These are phyloP conservation scores for Epicoccum nigrum DNA, from an alignment of 2,329 filamentous ascomycete genomes.

Conservation along the genomic window DNA sequence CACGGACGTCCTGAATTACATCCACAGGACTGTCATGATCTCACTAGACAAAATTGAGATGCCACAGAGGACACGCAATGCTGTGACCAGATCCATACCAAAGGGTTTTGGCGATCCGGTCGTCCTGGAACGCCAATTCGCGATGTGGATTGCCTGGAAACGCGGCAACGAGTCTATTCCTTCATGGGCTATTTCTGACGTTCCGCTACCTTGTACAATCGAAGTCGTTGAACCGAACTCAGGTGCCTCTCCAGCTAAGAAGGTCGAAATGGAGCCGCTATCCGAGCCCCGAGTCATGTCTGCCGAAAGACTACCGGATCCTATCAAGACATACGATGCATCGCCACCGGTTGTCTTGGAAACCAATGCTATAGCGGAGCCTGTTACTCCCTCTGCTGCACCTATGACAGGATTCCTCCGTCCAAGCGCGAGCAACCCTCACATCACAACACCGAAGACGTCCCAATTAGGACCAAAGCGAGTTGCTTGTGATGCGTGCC, in stretches of 20 bases:
- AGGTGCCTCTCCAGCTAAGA: constrained; percentile 61
- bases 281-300: constrained; percentile 52
- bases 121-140: constrained; percentile 65
- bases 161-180: constrained; percentile 67
- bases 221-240: constrained; percentile 58
- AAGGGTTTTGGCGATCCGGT: constrained; percentile 67
- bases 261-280: constrained; percentile 60
- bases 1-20: constrained; percentile 64
- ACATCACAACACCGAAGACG: constrained; percentile 59
- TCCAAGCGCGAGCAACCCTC: constrained; percentile 44
- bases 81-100: constrained; percentile 67
- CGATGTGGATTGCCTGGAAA: constrained; percentile 72
- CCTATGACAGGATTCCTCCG: constrained; percentile 45
- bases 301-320: constrained; percentile 50
- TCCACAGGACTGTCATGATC: constrained; percentile 68
- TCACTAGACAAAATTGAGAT: constrained; percentile 67
- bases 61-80: constrained; percentile 63
- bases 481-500: constrained; percentile 67
- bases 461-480: constrained; percentile 66
- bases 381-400: constrained; percentile 30
- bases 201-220: constrained; percentile 53
- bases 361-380: constrained; percentile 5
- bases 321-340: constrained; percentile 39
- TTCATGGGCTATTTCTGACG: constrained; percentile 66
- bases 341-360: constrained; percentile 15